Base-by-base conservation (phyloP, 306 rosid genomes). In the Astragalus membranaceus region DNA sequence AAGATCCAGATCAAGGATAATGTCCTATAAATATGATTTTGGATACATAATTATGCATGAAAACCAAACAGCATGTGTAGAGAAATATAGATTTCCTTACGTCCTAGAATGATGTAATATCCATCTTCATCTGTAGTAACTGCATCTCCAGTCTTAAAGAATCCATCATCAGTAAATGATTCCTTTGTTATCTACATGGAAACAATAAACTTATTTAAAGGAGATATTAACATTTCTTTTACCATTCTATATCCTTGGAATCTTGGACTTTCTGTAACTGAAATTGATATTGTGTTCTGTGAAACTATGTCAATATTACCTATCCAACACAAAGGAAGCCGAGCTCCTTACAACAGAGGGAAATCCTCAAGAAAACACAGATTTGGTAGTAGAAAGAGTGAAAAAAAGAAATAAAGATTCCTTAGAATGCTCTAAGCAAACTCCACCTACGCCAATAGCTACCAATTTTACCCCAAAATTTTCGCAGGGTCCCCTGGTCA, bases 141-240 rank as follows among this genome's bases (percentile, higher is more conserved):
- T 49, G 97, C 82, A 78, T 94, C 97, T 63, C 99, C 99, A 5
- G 99, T 94, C 80, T 79, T 94, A 82, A 91, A 94, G 79, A 80
- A 94, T 15, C 95, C 96, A 55, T 82, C 96, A 33, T 85, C 84
- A 46, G 81, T 86, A 78, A 94, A 94, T 23, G 96, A 85, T 69
- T 80, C 87, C 77, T 82, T 88, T 0, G 99, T 94, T 42, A 80
- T 82, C 99, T 94, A 67, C 48, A 63, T 41, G 68, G 48, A 35
- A 78, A 78, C 55, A 42, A 13, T 15, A 49, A 60, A 56, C 64
- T 16, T 43, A 65, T 64, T 61, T 61, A 72, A 66, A 29, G 42
- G 14, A 56, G 16, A 56, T 39, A 26, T 37, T 48, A 46, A 46
- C 11, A 62, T 68, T 54, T 44, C 41, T 16, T 51, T 44, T 10